These are phyloP conservation scores for Trichoderma hamatum DNA, from an alignment of 2,329 filamentous ascomycete genomes.

Conservation along the genomic window DNA sequence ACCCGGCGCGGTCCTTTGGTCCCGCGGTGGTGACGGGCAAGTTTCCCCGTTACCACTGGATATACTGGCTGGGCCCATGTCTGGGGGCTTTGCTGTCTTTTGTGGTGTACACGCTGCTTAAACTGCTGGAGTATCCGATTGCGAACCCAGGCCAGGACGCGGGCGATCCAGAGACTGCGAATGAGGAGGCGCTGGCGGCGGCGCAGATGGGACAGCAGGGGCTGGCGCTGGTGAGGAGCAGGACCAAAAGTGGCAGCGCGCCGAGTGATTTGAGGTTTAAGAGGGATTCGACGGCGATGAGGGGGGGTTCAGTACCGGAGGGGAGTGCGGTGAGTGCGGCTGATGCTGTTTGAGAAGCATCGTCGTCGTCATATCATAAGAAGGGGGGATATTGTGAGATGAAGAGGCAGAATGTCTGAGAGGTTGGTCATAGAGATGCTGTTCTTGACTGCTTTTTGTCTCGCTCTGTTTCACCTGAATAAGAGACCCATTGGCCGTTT, in stretches of 20 bases:
- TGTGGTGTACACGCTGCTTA: slow-evolving; percentile 54
- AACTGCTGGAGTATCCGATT: slow-evolving; percentile 55
- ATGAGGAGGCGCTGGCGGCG: slow-evolving; percentile 14
- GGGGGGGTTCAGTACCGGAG: neutral
- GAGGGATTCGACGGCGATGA: slow-evolving; percentile 4
- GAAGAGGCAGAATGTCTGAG: neutral
- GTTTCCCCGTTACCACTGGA: slow-evolving; percentile 55
- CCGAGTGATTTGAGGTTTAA: neutral
- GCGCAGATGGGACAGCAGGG: slow-evolving; percentile 11
- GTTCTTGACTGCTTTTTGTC: neutral
- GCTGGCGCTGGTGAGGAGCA: slow-evolving; percentile 9
- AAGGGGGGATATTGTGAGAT: neutral
- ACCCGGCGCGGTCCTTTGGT: slow-evolving; percentile 55
- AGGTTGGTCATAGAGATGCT: neutral
- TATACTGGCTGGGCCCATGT: slow-evolving; percentile 59
- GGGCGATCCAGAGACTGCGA: slow-evolving; percentile 5
- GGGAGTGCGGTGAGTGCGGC: neutral
- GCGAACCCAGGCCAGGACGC: slow-evolving; percentile 55
- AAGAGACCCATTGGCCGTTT: neutral
- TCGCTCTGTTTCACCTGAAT: neutral
- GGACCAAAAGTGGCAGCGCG: slow-evolving; percentile 8
- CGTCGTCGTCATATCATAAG: neutral
- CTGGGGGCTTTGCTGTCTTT: slow-evolving; percentile 54
- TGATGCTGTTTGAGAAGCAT: slow-evolving; percentile 14
- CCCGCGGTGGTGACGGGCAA: slow-evolving; percentile 47